phyloP scores from a whole-genome alignment of 2,329 filamentous ascomycete genomes.

The Colletotrichum chrysophilum region DNA sequence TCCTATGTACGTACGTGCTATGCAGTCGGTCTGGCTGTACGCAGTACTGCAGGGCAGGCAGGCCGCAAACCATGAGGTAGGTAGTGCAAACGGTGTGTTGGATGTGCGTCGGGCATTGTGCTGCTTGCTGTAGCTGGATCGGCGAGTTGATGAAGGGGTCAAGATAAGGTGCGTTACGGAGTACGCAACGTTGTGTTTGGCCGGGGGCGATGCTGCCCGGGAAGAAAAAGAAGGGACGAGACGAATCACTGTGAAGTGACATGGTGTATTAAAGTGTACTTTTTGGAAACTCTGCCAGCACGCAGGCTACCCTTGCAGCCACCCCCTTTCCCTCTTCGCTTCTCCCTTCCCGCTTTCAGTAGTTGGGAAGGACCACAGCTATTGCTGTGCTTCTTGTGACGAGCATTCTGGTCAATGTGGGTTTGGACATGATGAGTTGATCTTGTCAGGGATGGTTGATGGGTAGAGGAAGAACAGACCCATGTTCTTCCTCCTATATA shows the following conservation, averaged over 20 bases:
- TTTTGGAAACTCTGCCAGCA: too few relatives aligned
- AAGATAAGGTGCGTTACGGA: neutral
- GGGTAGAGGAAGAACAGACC: neutral
- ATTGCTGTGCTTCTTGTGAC: too few relatives aligned
- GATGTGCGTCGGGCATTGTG: neutral
- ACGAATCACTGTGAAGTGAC: too few relatives aligned
- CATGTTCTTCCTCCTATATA: neutral
- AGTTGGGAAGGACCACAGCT: too few relatives aligned
- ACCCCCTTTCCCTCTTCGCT: too few relatives aligned
- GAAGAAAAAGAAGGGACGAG: neutral
- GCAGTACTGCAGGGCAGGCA: neutral
- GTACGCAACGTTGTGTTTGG: neutral
- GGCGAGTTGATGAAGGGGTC: neutral
- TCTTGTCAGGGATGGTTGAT: neutral
- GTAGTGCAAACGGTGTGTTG: neutral
- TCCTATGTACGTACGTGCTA: neutral
- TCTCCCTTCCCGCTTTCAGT: too few relatives aligned
- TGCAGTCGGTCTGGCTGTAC: neutral
- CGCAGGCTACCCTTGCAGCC: too few relatives aligned
- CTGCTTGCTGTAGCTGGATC: neutral
- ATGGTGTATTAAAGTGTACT: too few relatives aligned
- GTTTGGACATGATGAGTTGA: neutral
- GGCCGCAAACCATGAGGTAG: neutral
- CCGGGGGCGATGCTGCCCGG: neutral
- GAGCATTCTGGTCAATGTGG: too few relatives aligned